Conservation (phyloP, 352 stramenopile genomes). For the Blastocystis hominis region DNA sequence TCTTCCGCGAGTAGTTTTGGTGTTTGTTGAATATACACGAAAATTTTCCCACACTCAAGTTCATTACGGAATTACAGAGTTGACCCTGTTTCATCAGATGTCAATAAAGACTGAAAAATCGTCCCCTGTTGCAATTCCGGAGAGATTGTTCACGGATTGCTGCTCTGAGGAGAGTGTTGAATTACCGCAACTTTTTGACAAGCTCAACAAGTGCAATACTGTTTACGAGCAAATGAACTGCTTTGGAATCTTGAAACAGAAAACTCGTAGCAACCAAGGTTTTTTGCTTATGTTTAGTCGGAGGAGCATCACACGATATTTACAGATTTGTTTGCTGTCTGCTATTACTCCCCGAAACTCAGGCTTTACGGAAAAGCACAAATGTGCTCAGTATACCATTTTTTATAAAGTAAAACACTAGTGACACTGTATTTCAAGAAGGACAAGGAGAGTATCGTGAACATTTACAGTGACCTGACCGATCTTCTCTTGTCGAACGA, state of each 20-base stretch:
- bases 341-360: not conserved
- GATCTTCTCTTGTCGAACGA: not conserved
- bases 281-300: not conserved
- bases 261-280: not conserved
- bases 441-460: not conserved
- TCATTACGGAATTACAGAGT: not conserved
- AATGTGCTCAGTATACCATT: not conserved
- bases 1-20: not conserved
- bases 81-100: not conserved
- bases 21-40: not conserved
- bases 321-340: conserved; percentile 14
- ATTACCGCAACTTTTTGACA: not conserved
- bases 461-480: not conserved
- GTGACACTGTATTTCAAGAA: not conserved
- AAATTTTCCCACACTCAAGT: not conserved
- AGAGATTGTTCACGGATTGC: not conserved
- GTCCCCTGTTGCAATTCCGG: not conserved
- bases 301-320: not conserved
- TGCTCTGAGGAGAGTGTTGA: not conserved
- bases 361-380: conserved; percentile 1
- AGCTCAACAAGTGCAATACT: not conserved
- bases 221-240: conserved; percentile 54
- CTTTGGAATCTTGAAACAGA: conserved; percentile 34
- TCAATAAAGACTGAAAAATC: not conserved
- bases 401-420: not conserved